Conservation (phyloP, 108 stramenopile genomes). For the Schizochytrium sp. region DNA sequence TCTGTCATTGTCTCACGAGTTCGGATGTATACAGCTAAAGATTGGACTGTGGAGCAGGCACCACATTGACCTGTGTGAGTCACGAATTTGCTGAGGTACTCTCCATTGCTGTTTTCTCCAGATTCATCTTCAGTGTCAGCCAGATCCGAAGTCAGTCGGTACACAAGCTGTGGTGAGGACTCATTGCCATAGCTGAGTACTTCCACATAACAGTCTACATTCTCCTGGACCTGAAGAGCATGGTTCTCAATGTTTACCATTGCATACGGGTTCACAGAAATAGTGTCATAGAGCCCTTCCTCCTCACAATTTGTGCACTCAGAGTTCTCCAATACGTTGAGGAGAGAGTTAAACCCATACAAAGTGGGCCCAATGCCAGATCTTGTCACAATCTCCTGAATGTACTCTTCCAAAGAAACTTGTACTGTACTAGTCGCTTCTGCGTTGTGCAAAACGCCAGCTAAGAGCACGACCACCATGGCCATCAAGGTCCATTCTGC, state of each 20-base stretch:
- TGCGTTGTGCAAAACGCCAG: too few relatives aligned
- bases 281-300: conserved; percentile 25
- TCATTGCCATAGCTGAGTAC: background rate
- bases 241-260: conserved; percentile 29
- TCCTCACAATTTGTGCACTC: conserved; percentile 32
- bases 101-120: background rate
- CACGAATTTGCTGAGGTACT: conserved; percentile 13
- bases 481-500: too few relatives aligned
- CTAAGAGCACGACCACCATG: too few relatives aligned
- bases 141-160: conserved; percentile 17
- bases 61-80: conserved; percentile 31
- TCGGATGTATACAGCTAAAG: conserved; percentile 19
- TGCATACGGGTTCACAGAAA: background rate
- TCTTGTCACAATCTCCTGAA: background rate
- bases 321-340: background rate
- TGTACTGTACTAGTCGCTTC: too few relatives aligned
- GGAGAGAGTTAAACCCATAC: background rate
- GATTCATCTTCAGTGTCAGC: background rate
- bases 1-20: conserved; percentile 30
- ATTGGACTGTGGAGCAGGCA: conserved; percentile 4
- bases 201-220: conserved; percentile 17
- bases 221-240: background rate
- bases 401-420: background rate
- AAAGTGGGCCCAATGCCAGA: background rate
- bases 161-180: background rate